Conservation (phyloP, 2,329 filamentous ascomycete species). For the Allantophomopsis cytisporea region DNA sequence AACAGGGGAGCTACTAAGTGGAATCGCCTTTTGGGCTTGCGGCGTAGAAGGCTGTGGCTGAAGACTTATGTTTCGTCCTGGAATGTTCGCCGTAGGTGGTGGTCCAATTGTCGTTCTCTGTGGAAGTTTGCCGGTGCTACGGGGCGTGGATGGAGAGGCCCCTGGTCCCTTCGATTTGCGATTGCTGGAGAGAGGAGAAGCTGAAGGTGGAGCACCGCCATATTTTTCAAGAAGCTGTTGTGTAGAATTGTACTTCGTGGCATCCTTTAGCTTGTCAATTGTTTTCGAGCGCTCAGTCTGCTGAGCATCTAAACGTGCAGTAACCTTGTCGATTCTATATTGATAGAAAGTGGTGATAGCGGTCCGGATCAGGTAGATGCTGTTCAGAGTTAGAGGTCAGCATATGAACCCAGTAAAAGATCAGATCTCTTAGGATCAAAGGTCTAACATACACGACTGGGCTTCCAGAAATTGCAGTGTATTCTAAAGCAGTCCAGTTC, state of each 20-base stretch:
- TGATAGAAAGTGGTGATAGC: constrained; percentile 60
- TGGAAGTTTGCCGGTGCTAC: constrained; percentile 9
- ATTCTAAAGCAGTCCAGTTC: constrained; percentile 65
- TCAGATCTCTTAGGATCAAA: no score
- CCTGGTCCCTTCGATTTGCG: constrained; percentile 6
- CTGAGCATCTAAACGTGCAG: constrained; percentile 56
- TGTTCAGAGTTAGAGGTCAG: constrained; percentile 19
- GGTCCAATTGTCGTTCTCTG: constrained; percentile 36
- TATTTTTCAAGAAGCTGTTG: constrained; percentile 91
- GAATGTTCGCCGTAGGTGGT: constrained; percentile 51
- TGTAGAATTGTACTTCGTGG: constrained; percentile 93
- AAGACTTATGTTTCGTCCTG: constrained; percentile 10
- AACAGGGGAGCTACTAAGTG: background rate
- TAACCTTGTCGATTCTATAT: constrained; percentile 62
- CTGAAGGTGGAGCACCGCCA: constrained; percentile 36
- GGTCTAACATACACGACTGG: constrained; percentile 52
- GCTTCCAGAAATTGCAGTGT: constrained; percentile 62
- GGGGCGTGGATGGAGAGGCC: background rate
- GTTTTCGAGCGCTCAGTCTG: constrained; percentile 72
- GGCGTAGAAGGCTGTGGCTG: constrained; percentile 10
- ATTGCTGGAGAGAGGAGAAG: constrained; percentile 4
- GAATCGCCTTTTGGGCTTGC: background rate
- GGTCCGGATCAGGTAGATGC: constrained; percentile 67
- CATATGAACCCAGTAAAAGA: background rate
- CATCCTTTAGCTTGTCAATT: constrained; percentile 87